Evolutionary conservation across 345 rosid genomes (phyloP).

Genomic region (Euphorbia tirucalli): DNA sequence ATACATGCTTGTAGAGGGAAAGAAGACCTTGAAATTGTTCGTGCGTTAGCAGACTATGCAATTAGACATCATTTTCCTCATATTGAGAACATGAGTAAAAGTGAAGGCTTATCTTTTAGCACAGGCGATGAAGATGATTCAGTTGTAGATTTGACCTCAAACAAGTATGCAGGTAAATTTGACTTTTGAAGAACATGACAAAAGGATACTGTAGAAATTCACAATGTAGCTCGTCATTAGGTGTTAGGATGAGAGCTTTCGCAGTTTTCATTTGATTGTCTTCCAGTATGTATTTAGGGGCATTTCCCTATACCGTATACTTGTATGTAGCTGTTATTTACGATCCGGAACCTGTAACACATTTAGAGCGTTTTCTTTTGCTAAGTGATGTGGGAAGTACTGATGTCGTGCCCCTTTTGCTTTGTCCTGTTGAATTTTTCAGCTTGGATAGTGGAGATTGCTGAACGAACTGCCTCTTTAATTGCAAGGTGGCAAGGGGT

Average conservation of each 20-base stretch:
- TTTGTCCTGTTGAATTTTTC: slow-evolving; percentile 24
- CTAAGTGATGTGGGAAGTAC: neutral
- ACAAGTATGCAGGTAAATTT: slow-evolving; percentile 86
- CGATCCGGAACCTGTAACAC: neutral
- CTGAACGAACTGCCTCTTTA: slow-evolving; percentile 85
- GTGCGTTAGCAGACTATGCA: slow-evolving; percentile 86
- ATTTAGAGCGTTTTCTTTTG: neutral
- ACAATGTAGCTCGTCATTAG: neutral
- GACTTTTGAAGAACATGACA: neutral
- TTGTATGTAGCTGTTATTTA: neutral
- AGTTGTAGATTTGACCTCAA: slow-evolving; percentile 85
- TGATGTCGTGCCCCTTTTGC: neutral
- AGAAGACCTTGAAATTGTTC: slow-evolving; percentile 79
- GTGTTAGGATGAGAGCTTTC: neutral
- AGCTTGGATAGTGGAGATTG: slow-evolving; percentile 95
- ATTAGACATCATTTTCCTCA: slow-evolving; percentile 85
- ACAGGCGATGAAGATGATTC: slow-evolving; percentile 74
- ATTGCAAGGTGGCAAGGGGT: slow-evolving; percentile 95
- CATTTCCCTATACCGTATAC: neutral
- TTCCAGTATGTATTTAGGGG: neutral
- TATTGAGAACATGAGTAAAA: slow-evolving; percentile 70
- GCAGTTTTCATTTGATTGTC: neutral
- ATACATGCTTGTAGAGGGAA: slow-evolving; percentile 86
- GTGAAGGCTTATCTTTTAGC: slow-evolving; percentile 86
- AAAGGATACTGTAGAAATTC: neutral